Percentiles rank a stretch among this genome's conserved stretches.
These are phyloP conservation scores for Acanthamoeba lenticulata DNA, from an alignment of 208 protist genomes.

Conservation along the genomic window DNA sequence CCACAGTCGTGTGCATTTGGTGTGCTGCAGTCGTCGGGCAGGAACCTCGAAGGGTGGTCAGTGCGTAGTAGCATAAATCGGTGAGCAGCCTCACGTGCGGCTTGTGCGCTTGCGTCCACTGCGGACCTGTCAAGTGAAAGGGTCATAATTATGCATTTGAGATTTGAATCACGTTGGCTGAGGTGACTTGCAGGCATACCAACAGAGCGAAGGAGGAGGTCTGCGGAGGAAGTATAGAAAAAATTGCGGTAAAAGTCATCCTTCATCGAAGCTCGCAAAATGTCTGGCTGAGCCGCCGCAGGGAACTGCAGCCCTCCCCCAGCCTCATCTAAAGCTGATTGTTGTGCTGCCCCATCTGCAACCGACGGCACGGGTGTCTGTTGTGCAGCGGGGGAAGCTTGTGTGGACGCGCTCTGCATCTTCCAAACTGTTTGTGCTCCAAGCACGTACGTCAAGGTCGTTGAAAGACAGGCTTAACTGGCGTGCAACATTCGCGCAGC, in stretches of 20 bases:
- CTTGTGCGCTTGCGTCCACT: slow-evolving; percentile 15
- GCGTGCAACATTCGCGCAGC: too few species aligned
- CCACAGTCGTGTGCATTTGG: neutral
- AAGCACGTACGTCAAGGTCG: too few species aligned
- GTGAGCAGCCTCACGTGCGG: neutral
- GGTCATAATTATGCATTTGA: too few species aligned
- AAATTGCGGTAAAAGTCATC: slow-evolving; percentile 23
- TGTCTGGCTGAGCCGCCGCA: slow-evolving; percentile 36
- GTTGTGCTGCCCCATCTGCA: too few species aligned
- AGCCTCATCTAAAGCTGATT: neutral
- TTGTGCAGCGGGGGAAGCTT: too few species aligned
- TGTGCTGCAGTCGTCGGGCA: neutral
- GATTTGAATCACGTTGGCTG: too few species aligned
- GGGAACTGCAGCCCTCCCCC: neutral
- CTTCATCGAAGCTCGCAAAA: slow-evolving; percentile 2
- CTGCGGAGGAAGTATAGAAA: neutral
- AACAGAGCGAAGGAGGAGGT: neutral
- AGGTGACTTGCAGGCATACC: neutral
- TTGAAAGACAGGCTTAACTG: too few species aligned
- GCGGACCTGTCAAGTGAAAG: neutral
- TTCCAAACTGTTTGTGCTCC: too few species aligned
- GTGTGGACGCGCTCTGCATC: too few species aligned
- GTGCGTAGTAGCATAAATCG: slow-evolving; percentile 44
- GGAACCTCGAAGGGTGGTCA: neutral
- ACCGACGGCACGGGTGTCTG: too few species aligned